Conservation (phyloP, 306 rosid genomes). For the Leucaena leucocephala region DNA sequence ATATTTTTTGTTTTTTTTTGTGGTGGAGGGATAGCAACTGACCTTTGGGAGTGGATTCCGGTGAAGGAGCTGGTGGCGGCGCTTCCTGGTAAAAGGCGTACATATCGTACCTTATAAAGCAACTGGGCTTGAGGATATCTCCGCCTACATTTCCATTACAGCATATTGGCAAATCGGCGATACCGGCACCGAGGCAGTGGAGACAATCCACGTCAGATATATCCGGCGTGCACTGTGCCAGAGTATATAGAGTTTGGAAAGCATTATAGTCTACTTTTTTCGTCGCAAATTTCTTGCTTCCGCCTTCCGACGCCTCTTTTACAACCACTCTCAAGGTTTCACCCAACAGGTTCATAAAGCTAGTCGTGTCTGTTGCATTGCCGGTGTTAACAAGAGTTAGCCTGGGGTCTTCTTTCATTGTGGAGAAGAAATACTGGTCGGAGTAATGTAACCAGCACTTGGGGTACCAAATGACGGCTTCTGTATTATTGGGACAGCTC, state of each 20-base stretch:
- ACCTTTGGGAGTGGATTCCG: background rate
- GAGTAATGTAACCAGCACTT: slow-evolving; percentile 42
- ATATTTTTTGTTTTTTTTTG: too few species aligned
- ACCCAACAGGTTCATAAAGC: background rate
- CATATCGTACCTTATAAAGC: background rate
- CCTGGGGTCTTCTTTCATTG: background rate
- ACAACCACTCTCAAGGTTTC: background rate
- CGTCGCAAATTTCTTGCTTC: slow-evolving; percentile 25
- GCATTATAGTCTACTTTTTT: background rate
- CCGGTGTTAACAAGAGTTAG: background rate
- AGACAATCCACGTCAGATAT: background rate
- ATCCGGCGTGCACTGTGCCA: slow-evolving; percentile 31
- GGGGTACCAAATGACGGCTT: slow-evolving; percentile 32
- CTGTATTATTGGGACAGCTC: slow-evolving; percentile 26
- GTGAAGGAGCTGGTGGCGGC: background rate
- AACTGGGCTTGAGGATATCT: slow-evolving; percentile 19
- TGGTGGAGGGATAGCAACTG: background rate
- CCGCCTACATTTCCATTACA: background rate
- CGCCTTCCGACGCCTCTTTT: background rate
- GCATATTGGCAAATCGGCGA: background rate
- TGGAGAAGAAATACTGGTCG: slow-evolving; percentile 15
- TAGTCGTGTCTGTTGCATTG: background rate
- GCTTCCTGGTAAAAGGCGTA: background rate
- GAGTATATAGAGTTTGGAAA: slow-evolving; percentile 5
- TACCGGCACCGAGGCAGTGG: background rate